Evolutionary conservation across 2,329 filamentous ascomycete genomes (phyloP).

Genomic region (Fusarium sp.): DNA sequence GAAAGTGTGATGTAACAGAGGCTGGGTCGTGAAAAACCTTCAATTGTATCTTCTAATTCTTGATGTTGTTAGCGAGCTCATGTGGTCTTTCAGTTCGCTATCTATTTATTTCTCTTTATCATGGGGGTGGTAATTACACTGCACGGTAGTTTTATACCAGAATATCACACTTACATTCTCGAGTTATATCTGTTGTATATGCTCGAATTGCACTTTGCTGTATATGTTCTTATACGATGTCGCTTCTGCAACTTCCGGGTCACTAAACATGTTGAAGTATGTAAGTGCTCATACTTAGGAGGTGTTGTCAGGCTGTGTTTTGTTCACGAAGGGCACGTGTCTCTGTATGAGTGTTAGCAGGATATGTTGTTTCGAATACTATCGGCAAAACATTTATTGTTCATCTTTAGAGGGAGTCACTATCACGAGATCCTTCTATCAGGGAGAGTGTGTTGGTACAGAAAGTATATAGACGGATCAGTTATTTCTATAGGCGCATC

Average conservation of each 20-base stretch:
- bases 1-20: neutral
- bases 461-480: neutral
- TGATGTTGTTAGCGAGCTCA: constrained; percentile 5
- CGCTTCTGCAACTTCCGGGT: neutral
- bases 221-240: neutral
- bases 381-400: neutral
- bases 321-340: neutral
- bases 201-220: neutral
- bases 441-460: neutral
- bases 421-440: neutral
- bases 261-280: neutral
- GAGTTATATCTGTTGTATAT: neutral
- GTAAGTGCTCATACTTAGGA: neutral
- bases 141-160: neutral
- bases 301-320: neutral
- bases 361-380: too few species aligned
- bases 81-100: neutral
- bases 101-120: neutral
- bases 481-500: neutral
- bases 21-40: neutral
- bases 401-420: neutral
- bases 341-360: neutral
- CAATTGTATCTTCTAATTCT: constrained; percentile 11
- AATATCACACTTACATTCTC: neutral
- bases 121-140: neutral